Base-by-base conservation (phyloP, 1,284 basidiomycete species). In the Grifola frondosa region DNA sequence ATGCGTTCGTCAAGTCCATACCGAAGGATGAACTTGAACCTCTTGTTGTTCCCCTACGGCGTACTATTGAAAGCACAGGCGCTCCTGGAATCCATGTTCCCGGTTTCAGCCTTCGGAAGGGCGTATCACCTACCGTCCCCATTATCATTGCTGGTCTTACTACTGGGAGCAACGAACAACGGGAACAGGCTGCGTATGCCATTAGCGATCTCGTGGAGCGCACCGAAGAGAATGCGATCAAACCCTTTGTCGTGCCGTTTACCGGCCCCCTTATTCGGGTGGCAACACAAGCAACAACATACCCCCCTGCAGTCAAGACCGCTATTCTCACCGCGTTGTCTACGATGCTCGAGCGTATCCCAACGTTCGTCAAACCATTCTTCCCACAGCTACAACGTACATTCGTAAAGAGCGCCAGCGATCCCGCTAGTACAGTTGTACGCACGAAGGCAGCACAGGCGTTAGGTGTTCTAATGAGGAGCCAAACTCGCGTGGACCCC, bases 361-460 rank as follows among this genome's bases (percentile, higher is more conserved):
- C 96, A 0, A 73, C 78, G 16, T 91, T 97, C 53, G 92, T 97
- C 52, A 93, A 93, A 63, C 95, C 96, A 1, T 99, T 99, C 84
- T 97, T 97, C 76, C 97, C 96, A 2, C 96, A 99, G 63, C 71
- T 99, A 26, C 96, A 98, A 63, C 80, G 96, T 29, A 97, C 94
- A 0, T 99, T 99, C 62, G 88, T 97, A 66, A 99, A 99, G 69
- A 91, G 92, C 28, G 79, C 90, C 1, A 80, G 85, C 46, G 96
- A 99, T 63, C 68, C 86, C 1, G 78, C 86, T 1, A 91, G 89
- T 53, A 70, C 78, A 3, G 83, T 80, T 15, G 93, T 99, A 21
- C 83, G 96, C 38, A 84, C 72, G 47, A 83, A 81, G 40, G 95
- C 94, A 0, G 91, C 85, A 0, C 75, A 83, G 22, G 95, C 90